phyloP scores from a whole-genome alignment of 2,329 filamentous ascomycete species.

The Fonsecaea nubica region DNA sequence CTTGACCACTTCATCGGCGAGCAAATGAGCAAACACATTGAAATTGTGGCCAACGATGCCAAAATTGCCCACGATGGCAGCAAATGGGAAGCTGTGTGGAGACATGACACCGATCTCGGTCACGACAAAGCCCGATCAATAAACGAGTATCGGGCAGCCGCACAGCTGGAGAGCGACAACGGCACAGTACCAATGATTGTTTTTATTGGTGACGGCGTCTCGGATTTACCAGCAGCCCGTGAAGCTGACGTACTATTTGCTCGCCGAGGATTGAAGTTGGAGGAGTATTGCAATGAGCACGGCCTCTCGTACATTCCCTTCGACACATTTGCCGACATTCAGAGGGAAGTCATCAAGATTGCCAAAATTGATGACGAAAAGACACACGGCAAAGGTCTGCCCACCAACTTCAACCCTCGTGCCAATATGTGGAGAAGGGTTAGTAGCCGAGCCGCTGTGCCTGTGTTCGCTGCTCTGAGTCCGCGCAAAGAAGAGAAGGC shows the following conservation, averaged over 20 bases:
- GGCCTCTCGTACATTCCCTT: constrained; percentile 66
- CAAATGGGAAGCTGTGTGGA: constrained; percentile 71
- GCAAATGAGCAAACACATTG: constrained; percentile 64
- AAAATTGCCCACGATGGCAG: constrained; percentile 63
- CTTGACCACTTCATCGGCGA: constrained; percentile 70
- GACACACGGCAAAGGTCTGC: constrained; percentile 66
- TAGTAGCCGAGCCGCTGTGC: constrained; percentile 62
- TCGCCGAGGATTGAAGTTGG: constrained; percentile 67
- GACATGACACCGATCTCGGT: constrained; percentile 68
- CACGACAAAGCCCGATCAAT: constrained; percentile 73
- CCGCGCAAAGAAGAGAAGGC: constrained; percentile 66
- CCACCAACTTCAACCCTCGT: constrained; percentile 69
- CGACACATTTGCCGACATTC: constrained; percentile 71
- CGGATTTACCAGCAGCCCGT: constrained; percentile 69
- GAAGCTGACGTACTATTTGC: constrained; percentile 73
- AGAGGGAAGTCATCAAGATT: constrained; percentile 65
- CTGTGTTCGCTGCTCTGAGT: constrained; percentile 58
- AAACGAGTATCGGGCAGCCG: constrained; percentile 63
- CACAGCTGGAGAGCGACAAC: constrained; percentile 62
- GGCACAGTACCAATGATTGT: constrained; percentile 70
- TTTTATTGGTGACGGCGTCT: constrained; percentile 74
- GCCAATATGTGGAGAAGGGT: constrained; percentile 72
- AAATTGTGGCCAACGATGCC: constrained; percentile 73
- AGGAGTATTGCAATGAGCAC: constrained; percentile 71
- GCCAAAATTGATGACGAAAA: constrained; percentile 65